phyloP scores from a whole-genome alignment of 768 basidiomycete species.

The Auriscalpium orientale region DNA sequence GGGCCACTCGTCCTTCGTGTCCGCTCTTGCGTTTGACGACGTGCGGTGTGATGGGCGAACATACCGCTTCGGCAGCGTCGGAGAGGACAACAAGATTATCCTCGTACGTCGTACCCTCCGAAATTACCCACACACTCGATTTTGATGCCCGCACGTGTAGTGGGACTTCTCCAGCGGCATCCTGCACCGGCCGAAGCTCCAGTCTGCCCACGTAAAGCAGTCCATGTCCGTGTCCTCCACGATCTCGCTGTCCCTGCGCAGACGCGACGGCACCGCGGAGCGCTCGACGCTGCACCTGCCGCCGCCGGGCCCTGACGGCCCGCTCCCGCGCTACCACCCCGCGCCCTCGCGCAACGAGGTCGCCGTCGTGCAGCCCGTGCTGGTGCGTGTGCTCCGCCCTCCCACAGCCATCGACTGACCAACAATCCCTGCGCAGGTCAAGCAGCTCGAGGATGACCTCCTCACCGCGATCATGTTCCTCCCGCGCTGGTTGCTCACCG shows the following conservation, averaged over 20 bases:
- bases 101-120: conserved; percentile 46
- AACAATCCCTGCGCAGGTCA: conserved; percentile 43
- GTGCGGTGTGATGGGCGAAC: conserved; percentile 80
- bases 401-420: not conserved
- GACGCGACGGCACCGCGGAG: conserved; percentile 34
- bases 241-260: conserved; percentile 62
- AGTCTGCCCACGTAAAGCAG: conserved; percentile 53
- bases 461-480: conserved; percentile 70
- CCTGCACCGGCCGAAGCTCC: conserved; percentile 78
- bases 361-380: conserved; percentile 82
- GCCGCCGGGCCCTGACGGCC: conserved; percentile 32
- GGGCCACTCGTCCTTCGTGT: conserved; percentile 93
- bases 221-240: conserved; percentile 75
- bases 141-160: conserved; percentile 27
- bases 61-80: conserved; percentile 92
- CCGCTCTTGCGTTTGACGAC: conserved; percentile 86
- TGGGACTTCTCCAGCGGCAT: conserved; percentile 94
- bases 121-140: too few species aligned
- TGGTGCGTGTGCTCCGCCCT: conserved; percentile 41
- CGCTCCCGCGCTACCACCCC: conserved; percentile 63
- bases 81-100: conserved; percentile 93
- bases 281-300: conserved; percentile 53
- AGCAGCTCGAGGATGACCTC: conserved; percentile 75
- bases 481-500: conserved; percentile 70
- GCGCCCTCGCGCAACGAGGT: conserved; percentile 89